Conservation (phyloP, 2,329 filamentous ascomycete species). For the Claviceps pazoutovae region DNA sequence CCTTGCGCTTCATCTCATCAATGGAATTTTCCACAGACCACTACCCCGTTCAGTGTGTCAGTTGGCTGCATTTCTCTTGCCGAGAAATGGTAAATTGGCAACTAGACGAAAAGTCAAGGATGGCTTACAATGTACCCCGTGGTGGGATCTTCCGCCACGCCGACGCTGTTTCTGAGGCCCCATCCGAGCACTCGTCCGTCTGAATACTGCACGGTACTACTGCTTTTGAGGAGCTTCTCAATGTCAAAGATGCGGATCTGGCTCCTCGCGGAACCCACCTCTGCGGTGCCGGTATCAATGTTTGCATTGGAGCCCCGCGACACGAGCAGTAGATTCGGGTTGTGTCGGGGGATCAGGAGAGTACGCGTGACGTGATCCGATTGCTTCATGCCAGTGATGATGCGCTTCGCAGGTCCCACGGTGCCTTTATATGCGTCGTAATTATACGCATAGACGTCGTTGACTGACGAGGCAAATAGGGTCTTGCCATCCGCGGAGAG, state of each 20-base stretch:
- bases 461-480: constrained; percentile 35
- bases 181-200: constrained; percentile 38
- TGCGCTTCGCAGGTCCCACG: constrained; percentile 25
- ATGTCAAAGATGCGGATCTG: constrained; percentile 41
- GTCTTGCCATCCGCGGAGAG: constrained; percentile 31
- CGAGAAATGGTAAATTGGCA: too few species aligned
- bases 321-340: constrained; percentile 42
- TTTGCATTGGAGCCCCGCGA: constrained; percentile 46
- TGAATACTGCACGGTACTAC: constrained; percentile 22
- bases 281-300: constrained; percentile 35
- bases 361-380: constrained; percentile 50
- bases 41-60: constrained; percentile 1
- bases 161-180: constrained; percentile 58
- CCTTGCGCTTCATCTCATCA: constrained; percentile 41
- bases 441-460: constrained; percentile 42
- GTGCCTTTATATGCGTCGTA: constrained; percentile 40
- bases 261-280: constrained; percentile 37
- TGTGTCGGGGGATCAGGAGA: constrained; percentile 38
- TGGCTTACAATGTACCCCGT: constrained; percentile 27
- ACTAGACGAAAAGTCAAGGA: too few species aligned
- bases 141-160: constrained; percentile 43
- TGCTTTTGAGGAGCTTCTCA: constrained; percentile 13
- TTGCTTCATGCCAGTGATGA: constrained; percentile 44
- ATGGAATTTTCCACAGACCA: constrained; percentile 53
- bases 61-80: too few species aligned